These are phyloP conservation scores for Zymoseptoria pseudotritici DNA, from an alignment of 2,329 filamentous ascomycete genomes.

Conservation along the genomic window DNA sequence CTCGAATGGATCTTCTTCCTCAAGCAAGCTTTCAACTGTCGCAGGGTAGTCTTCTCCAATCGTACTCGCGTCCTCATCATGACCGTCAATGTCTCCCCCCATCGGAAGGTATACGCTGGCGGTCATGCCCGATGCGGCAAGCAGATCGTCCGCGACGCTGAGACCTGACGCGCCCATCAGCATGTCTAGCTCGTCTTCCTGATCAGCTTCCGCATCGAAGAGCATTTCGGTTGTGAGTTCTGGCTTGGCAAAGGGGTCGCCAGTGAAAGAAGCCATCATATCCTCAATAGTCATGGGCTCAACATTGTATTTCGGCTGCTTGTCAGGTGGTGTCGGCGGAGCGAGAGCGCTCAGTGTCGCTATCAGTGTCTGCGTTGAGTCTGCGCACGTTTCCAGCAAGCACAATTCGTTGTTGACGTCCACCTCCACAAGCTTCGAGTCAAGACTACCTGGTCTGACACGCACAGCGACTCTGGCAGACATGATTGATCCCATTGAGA, in stretches of 20 bases:
- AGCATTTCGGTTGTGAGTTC: slow-evolving; percentile 54
- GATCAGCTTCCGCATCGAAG: slow-evolving; percentile 26
- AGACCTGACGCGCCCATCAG: slow-evolving; percentile 17
- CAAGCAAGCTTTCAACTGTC: slow-evolving; percentile 31
- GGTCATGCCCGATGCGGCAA: slow-evolving; percentile 27
- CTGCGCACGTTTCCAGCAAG: slow-evolving; percentile 88
- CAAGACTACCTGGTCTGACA: slow-evolving; percentile 50
- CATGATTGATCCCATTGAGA: slow-evolving; percentile 80
- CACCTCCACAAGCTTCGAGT: slow-evolving; percentile 61
- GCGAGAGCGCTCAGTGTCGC: slow-evolving; percentile 69
- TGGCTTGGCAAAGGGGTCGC: slow-evolving; percentile 64
- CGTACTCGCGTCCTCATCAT: slow-evolving; percentile 15
- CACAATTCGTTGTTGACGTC: slow-evolving; percentile 80
- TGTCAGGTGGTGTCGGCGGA: slow-evolving; percentile 75
- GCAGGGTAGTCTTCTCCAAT: slow-evolving; percentile 18
- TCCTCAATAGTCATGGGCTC: slow-evolving; percentile 79
- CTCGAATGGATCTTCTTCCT: slow-evolving; percentile 33
- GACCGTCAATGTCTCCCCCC: slow-evolving; percentile 21
- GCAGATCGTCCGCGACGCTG: slow-evolving; percentile 33
- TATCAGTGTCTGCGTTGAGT: slow-evolving; percentile 90
- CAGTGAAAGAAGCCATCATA: slow-evolving; percentile 81
- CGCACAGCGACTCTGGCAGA: slow-evolving; percentile 64
- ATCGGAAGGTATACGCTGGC: slow-evolving; percentile 29
- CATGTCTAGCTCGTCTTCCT: slow-evolving; percentile 25
- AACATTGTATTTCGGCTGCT: slow-evolving; percentile 77